Base-by-base conservation (phyloP, 2,329 filamentous ascomycete species). In the Mycocentrospora acerina region DNA sequence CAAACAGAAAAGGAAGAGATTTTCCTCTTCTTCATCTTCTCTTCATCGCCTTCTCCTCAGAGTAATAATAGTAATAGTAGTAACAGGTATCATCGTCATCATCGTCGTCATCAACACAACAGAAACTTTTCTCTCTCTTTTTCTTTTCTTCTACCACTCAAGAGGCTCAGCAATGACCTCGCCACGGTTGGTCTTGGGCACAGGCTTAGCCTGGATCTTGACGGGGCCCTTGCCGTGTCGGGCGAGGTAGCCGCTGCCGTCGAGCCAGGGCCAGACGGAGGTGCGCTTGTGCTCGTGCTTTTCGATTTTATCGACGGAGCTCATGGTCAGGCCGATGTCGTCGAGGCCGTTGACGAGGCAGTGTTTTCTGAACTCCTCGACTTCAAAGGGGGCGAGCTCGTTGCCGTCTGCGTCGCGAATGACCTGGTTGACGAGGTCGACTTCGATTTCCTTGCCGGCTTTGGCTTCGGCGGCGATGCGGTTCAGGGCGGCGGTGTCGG, bases 301-400 rank as follows among this genome's bases (percentile, higher is more conserved):
- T 41, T 79, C 73, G 63, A 97, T 96, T 78, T 95, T 90, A 46
- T 90, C 85, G 50, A 93, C 90, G 71, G 88, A 80, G 72, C 94
- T 88, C 78, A 96, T 88, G 5, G 91, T 97, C 49, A 97, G 73
- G 24, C 91, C 91, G 59, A 97, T 97, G 57, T 97, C 93, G 64
- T 97, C 91, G 8, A 97, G 81, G 0, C 91, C 91, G 63, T 97
- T 95, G 59, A 95, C 70, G 34, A 97, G 73, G 69, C 91, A 97
- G 72, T 97, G 89, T 73, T 94, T 95, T 65, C 90, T 78, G 77
- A 97, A 97, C 71, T 86, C 82, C 64, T 97, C 91, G 5, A 95
- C 87, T 1, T 95, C 86, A 61, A 97, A 97, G 27, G 71, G 69
- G 61, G 85, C 85, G 36, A 97, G 79, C 53, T 81, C 80, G 46